These are phyloP conservation scores for Euclidium syriacum DNA, from an alignment of 345 rosid species.

Conservation along the genomic window DNA sequence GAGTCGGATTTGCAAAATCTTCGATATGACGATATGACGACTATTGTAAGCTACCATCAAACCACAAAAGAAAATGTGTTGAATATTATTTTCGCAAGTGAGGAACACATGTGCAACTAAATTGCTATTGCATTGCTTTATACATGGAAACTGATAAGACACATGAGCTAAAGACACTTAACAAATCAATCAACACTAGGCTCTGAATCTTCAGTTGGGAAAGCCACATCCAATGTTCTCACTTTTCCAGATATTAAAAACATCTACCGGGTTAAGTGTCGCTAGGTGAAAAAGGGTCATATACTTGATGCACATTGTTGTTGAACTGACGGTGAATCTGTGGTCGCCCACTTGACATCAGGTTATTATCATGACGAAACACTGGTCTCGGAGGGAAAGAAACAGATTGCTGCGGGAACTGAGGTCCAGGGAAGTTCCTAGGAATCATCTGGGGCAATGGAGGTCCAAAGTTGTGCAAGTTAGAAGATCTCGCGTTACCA, in stretches of 20 bases:
- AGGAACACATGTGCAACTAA: background rate
- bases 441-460: constrained; percentile 39
- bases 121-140: constrained; percentile 1
- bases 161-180: too few relatives aligned
- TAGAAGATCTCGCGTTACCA: constrained; percentile 37
- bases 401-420: constrained; percentile 34
- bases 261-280: constrained; percentile 7
- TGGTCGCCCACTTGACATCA: constrained; percentile 26
- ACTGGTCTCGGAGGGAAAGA: constrained; percentile 52
- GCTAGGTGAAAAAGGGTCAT: constrained; percentile 89
- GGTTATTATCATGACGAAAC: constrained; percentile 37
- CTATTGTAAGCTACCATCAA: background rate
- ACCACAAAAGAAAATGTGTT: background rate
- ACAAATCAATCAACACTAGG: background rate
- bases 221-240: background rate
- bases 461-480: constrained; percentile 38
- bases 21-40: background rate
- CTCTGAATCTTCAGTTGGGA: background rate
- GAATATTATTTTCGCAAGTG: background rate
- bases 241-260: background rate
- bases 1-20: background rate
- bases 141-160: background rate
- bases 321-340: constrained; percentile 40
- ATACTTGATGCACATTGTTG: constrained; percentile 50
- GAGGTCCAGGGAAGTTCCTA: constrained; percentile 41